These are phyloP conservation scores for Geranium rotundifolium DNA, from an alignment of 345 rosid genomes.

Conservation along the genomic window DNA sequence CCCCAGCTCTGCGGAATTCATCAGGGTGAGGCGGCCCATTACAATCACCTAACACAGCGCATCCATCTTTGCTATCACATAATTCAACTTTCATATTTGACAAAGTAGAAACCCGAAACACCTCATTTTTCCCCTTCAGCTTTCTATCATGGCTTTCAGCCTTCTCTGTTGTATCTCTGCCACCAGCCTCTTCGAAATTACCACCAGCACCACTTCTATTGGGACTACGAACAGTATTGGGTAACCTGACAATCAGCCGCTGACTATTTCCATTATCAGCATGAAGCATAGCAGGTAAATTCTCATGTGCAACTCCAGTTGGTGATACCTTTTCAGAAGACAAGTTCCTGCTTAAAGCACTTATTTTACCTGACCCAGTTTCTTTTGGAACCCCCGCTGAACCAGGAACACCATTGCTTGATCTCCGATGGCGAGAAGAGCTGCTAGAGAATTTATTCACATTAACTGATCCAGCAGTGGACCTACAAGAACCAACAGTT, in stretches of 20 bases:
- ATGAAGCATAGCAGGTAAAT: slow-evolving; percentile 28
- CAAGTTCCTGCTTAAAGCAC: slow-evolving; percentile 30
- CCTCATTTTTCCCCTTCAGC: slow-evolving; percentile 36
- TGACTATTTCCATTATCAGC: slow-evolving; percentile 47
- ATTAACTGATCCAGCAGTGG: slow-evolving; percentile 36
- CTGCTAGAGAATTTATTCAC: slow-evolving; percentile 30
- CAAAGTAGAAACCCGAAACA: slow-evolving; percentile 21
- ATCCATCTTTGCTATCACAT: slow-evolving; percentile 47
- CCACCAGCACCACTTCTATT: slow-evolving; percentile 57
- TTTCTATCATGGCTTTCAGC: slow-evolving; percentile 37
- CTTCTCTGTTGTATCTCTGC: slow-evolving; percentile 69
- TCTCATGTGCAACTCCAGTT: slow-evolving; percentile 40
- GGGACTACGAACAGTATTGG: slow-evolving; percentile 68
- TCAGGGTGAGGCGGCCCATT: slow-evolving; percentile 46
- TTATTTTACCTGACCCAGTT: slow-evolving; percentile 28
- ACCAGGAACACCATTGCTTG: slow-evolving; percentile 43
- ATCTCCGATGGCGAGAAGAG: slow-evolving; percentile 44
- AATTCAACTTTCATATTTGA: slow-evolving; percentile 43
- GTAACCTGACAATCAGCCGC: slow-evolving; percentile 60
- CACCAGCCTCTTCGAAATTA: slow-evolving; percentile 65
- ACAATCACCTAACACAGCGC: slow-evolving; percentile 36
- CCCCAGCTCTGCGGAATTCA: slow-evolving; percentile 28
- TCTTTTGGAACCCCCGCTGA: slow-evolving; percentile 5
- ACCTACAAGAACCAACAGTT: slow-evolving; percentile 42
- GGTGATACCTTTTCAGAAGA: slow-evolving; percentile 48